Evolutionary conservation across 306 rosid species (phyloP).

Genomic region (Dryas drummondii): DNA sequence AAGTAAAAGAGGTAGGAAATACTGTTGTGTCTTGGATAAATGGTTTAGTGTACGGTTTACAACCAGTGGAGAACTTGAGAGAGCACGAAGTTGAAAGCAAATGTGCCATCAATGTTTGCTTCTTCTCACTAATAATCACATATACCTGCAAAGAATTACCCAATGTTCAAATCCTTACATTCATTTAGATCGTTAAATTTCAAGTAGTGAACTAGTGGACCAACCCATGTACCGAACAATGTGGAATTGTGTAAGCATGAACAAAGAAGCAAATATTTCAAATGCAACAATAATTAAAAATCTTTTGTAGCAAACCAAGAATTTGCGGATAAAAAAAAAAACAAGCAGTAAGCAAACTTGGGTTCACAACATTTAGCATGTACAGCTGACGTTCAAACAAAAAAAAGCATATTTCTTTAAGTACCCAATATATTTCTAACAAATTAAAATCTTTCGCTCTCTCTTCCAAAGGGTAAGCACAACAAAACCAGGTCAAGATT

Average conservation of each 20-base stretch:
- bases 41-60: slow-evolving; percentile 47
- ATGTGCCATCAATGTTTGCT: slow-evolving; percentile 49
- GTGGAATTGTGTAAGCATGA: neutral
- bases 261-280: neutral
- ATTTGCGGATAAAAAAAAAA: neutral
- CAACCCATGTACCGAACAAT: neutral
- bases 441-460: neutral
- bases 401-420: neutral
- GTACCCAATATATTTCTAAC: neutral
- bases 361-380: neutral
- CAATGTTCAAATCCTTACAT: slow-evolving; percentile 1
- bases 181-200: neutral
- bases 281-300: neutral
- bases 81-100: slow-evolving; percentile 74
- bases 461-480: neutral
- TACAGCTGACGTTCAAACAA: neutral
- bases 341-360: neutral
- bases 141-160: slow-evolving; percentile 38
- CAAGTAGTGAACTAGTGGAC: too few relatives aligned
- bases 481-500: neutral
- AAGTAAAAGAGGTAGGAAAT: slow-evolving; percentile 36
- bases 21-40: slow-evolving; percentile 38
- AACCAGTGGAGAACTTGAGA: slow-evolving; percentile 48
- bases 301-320: neutral
- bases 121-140: slow-evolving; percentile 17